A percentile compares a stretch with the other conserved stretches of the same genome.
These are phyloP conservation scores for Amoebophrya sp. DNA, from an alignment of 169 alveolate species.

Conservation along the genomic window DNA sequence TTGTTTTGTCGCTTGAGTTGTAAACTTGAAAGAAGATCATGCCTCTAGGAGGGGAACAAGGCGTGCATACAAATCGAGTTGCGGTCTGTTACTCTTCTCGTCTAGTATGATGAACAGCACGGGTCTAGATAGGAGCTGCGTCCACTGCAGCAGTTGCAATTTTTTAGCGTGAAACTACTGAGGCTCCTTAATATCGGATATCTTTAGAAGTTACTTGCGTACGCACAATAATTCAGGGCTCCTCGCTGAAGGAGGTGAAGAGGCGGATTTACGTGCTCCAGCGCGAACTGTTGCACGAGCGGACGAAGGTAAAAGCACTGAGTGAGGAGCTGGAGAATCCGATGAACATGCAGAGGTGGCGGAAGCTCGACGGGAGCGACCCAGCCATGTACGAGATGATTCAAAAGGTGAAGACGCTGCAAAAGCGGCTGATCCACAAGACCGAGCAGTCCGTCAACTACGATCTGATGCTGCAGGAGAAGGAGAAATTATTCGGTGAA, in stretches of 20 bases:
- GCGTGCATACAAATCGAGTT: background rate
- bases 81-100: background rate
- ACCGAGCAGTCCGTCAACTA: slow-evolving; percentile 80
- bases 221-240: too few species aligned
- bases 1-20: too few species aligned
- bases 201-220: too few species aligned
- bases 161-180: too few species aligned
- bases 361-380: slow-evolving; percentile 87
- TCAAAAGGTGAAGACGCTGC: slow-evolving; percentile 73
- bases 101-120: too few species aligned
- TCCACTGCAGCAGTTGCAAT: too few species aligned
- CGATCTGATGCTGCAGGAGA: slow-evolving; percentile 80
- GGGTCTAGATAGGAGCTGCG: too few species aligned
- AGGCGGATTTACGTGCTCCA: slow-evolving; percentile 41
- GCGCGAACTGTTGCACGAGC: slow-evolving; percentile 42
- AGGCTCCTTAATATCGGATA: too few species aligned
- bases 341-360: slow-evolving; percentile 66
- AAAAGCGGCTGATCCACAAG: slow-evolving; percentile 84
- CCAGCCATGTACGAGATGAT: slow-evolving; percentile 83
- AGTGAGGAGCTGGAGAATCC: slow-evolving; percentile 49
- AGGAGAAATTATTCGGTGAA: slow-evolving; percentile 83
- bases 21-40: too few species aligned
- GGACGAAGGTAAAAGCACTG: slow-evolving; percentile 44
- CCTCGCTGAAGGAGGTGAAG: background rate
- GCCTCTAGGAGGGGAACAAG: too few species aligned